These are phyloP conservation scores for Aspergillus wentii DNA, from an alignment of 495 filamentous ascomycete species.

Conservation along the genomic window DNA sequence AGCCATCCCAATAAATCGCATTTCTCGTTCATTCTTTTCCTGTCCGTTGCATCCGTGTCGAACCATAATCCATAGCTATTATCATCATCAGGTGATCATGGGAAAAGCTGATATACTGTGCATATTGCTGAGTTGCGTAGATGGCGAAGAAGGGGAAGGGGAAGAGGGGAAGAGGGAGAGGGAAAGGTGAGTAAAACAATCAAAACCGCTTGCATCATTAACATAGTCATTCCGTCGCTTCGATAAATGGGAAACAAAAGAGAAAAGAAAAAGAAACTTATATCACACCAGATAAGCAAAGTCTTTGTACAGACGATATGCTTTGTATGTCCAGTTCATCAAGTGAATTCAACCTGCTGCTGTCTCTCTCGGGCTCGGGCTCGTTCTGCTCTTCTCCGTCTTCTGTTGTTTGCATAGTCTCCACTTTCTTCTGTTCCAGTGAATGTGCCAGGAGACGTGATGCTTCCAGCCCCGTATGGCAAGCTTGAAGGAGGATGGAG, in stretches of 20 bases:
- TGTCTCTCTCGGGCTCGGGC: conserved; percentile 44
- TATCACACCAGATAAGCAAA: conserved; percentile 1
- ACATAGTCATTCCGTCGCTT: conserved; percentile 1
- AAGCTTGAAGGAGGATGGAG: conserved; percentile 32
- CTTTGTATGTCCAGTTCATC: conserved; percentile 11
- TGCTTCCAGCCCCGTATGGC: conserved; percentile 39
- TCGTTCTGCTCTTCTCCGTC: conserved; percentile 47
- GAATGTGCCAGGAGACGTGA: conserved; percentile 42
- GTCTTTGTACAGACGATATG: conserved; percentile 5
- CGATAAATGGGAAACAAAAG: background rate
- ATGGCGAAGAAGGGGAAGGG: conserved; percentile 2
- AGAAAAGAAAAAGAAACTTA: background rate
- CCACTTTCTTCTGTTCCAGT: conserved; percentile 49
- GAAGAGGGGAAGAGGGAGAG: background rate
- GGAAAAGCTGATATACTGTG: no score
- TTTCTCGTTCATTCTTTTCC: no score
- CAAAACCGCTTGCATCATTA: conserved; percentile 1
- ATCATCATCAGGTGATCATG: no score
- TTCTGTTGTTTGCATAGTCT: conserved; percentile 49
- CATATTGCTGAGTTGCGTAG: no score
- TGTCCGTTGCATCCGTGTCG: no score
- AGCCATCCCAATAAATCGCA: no score
- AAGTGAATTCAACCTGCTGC: conserved; percentile 44
- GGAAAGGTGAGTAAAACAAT: background rate
- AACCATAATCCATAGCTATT: no score